These are phyloP conservation scores for Yamadazyma tumulicola DNA, from an alignment of 805 yeast genomes.

Conservation along the genomic window DNA sequence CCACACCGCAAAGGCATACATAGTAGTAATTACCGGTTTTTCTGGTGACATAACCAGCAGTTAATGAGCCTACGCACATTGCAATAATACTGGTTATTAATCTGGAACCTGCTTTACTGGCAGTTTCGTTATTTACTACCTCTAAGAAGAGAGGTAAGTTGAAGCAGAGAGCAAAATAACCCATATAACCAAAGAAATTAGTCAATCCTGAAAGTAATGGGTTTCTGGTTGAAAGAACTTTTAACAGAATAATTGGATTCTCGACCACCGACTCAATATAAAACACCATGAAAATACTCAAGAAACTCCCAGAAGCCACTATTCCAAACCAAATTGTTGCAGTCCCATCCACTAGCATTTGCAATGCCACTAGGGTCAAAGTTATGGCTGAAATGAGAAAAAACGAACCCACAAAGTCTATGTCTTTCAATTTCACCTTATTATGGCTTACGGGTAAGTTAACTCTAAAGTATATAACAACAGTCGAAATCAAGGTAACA, in stretches of 20 bases:
- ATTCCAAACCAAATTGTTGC: too few relatives aligned
- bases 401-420: constrained; percentile 53
- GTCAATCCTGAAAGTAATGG: too few relatives aligned
- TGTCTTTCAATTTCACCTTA: constrained; percentile 37
- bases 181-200: constrained; percentile 48
- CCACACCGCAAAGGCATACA: constrained; percentile 40
- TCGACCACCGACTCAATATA: constrained; percentile 51
- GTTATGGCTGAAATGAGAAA: constrained; percentile 47
- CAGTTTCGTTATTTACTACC: constrained; percentile 34
- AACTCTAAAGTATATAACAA: too few relatives aligned
- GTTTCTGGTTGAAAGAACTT: constrained; percentile 26
- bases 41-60: constrained; percentile 46
- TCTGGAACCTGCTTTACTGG: constrained; percentile 39
- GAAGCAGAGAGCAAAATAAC: constrained; percentile 44
- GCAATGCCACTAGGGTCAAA: constrained; percentile 49
- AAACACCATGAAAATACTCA: constrained; percentile 42
- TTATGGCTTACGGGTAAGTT: too few relatives aligned
- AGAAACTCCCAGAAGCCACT: constrained; percentile 26
- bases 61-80: constrained; percentile 40
- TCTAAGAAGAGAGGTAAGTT: constrained; percentile 29
- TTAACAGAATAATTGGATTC: constrained; percentile 52
- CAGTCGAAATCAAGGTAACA: constrained; percentile 18
- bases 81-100: constrained; percentile 42
- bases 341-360: constrained; percentile 37
- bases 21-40: constrained; percentile 40